phyloP scores from a whole-genome alignment of 2,329 filamentous ascomycete genomes.

The Hypoxylon sp. region DNA sequence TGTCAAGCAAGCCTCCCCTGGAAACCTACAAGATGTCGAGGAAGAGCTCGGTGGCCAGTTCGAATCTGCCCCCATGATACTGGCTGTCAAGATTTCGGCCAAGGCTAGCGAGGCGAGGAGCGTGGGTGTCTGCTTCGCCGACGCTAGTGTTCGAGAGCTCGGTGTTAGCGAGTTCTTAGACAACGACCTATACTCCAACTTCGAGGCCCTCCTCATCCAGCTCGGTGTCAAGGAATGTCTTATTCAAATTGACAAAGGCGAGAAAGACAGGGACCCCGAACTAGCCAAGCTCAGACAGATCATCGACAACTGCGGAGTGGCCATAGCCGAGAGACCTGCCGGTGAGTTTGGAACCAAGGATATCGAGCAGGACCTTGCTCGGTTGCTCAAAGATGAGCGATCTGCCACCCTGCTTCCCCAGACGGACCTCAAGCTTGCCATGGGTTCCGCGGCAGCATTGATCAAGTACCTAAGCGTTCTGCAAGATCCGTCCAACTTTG shows the following conservation, averaged over 20 bases:
- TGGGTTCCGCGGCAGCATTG: slow-evolving; percentile 92
- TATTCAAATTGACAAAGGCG: slow-evolving; percentile 81
- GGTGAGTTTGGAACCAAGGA: slow-evolving; percentile 89
- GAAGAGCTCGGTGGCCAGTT: slow-evolving; percentile 91
- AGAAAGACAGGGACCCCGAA: slow-evolving; percentile 91
- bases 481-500: slow-evolving; percentile 94
- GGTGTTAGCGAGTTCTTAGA: slow-evolving; percentile 99
- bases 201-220: slow-evolving; percentile 96
- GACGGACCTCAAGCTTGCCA: slow-evolving; percentile 93
- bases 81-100: slow-evolving; percentile 93
- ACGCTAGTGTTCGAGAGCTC: slow-evolving; percentile 94
- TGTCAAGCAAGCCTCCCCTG: slow-evolving; percentile 91
- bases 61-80: slow-evolving; percentile 92
- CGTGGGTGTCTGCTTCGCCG: slow-evolving; percentile 96
- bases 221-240: slow-evolving; percentile 95
- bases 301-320: slow-evolving; percentile 91
- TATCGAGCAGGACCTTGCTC: slow-evolving; percentile 93
- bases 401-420: slow-evolving; percentile 84
- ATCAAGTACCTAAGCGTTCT: slow-evolving; percentile 95
- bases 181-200: slow-evolving; percentile 98
- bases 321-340: slow-evolving; percentile 82
- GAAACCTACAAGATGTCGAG: slow-evolving; percentile 96
- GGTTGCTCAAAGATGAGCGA: slow-evolving; percentile 88
- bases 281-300: slow-evolving; percentile 89
- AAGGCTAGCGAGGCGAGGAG: slow-evolving; percentile 87